Evolutionary conservation across 2,329 filamentous ascomycete genomes (phyloP).

Genomic region (Penicillium hordei): DNA sequence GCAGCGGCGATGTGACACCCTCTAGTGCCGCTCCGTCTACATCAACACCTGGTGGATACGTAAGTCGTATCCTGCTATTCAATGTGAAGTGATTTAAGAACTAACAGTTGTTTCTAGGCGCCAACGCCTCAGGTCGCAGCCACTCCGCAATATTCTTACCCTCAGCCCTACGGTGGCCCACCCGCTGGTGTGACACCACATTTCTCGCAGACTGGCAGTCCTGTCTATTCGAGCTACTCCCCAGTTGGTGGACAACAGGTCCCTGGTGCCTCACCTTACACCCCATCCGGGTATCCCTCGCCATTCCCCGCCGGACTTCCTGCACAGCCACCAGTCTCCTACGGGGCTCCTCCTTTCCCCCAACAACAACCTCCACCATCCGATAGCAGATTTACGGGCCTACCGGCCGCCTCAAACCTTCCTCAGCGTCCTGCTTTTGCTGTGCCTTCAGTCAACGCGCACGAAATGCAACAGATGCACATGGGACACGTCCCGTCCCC

Average conservation of each 20-base stretch:
- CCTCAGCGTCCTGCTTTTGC: slow-evolving; percentile 62
- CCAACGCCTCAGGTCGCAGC: slow-evolving; percentile 46
- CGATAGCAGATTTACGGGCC: slow-evolving; percentile 50
- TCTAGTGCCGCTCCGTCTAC: slow-evolving; percentile 49
- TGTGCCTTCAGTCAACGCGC: slow-evolving; percentile 53
- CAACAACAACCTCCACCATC: slow-evolving; percentile 42
- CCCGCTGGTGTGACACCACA: slow-evolving; percentile 30
- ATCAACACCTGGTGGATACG: slow-evolving; percentile 56
- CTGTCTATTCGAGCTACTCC: slow-evolving; percentile 38
- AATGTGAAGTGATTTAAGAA: neutral
- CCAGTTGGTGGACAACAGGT: slow-evolving; percentile 40
- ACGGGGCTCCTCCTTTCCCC: slow-evolving; percentile 45
- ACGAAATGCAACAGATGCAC: slow-evolving; percentile 59
- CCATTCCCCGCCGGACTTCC: slow-evolving; percentile 33
- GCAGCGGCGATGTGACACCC: slow-evolving; percentile 60
- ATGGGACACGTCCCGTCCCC: slow-evolving; percentile 46
- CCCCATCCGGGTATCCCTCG: slow-evolving; percentile 34
- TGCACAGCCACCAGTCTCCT: slow-evolving; percentile 28
- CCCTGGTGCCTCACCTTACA: slow-evolving; percentile 34
- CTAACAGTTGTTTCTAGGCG: slow-evolving; percentile 27
- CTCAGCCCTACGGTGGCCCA: slow-evolving; percentile 45
- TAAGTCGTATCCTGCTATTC: slow-evolving; percentile 47
- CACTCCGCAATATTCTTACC: slow-evolving; percentile 39
- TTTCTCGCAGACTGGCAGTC: slow-evolving; percentile 45
- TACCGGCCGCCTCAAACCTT: slow-evolving; percentile 57